Evolutionary conservation across 768 basidiomycete genomes (phyloP).

Genomic region (Phylloporus rhodoxanthus): DNA sequence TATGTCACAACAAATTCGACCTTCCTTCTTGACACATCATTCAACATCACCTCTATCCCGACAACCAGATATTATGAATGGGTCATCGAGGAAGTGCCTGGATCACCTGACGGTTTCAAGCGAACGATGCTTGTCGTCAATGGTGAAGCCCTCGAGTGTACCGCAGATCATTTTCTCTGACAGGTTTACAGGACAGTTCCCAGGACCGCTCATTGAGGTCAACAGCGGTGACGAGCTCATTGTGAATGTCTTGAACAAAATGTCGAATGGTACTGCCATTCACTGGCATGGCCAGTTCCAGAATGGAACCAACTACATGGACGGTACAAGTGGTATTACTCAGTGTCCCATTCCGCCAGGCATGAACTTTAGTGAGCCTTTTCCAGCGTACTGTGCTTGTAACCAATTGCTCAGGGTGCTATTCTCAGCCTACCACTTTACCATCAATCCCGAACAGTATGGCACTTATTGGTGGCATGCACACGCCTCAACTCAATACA

Average conservation of each 20-base stretch:
- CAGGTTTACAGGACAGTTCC: constrained; percentile 26
- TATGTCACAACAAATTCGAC: constrained; percentile 23
- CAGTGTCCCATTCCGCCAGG: constrained; percentile 53
- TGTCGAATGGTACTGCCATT: constrained; percentile 29
- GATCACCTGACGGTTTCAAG: constrained; percentile 38
- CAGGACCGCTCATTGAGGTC: constrained; percentile 31
- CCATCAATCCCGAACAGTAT: constrained; percentile 35
- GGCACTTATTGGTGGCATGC: constrained; percentile 50
- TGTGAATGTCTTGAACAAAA: constrained; percentile 32
- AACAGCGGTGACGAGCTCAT: constrained; percentile 32
- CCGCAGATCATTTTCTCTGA: neutral
- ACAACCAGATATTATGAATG: constrained; percentile 41
- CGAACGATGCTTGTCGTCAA: constrained; percentile 45
- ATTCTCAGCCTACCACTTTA: constrained; percentile 33
- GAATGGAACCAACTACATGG: constrained; percentile 44
- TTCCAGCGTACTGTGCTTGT: neutral
- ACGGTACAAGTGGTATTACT: constrained; percentile 42
- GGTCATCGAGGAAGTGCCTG: constrained; percentile 34
- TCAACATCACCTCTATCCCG: constrained; percentile 25
- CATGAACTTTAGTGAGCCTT: constrained; percentile 32
- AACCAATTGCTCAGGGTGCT: neutral
- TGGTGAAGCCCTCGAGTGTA: constrained; percentile 17
- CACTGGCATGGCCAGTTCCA: constrained; percentile 37
- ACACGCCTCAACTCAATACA: constrained; percentile 35
- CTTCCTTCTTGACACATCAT: constrained; percentile 27